A percentile compares a stretch with the other conserved stretches of the same genome.
Evolutionary conservation across 2,329 filamentous ascomycete genomes (phyloP).

Genomic region (Pseudopithomyces chartarum): DNA sequence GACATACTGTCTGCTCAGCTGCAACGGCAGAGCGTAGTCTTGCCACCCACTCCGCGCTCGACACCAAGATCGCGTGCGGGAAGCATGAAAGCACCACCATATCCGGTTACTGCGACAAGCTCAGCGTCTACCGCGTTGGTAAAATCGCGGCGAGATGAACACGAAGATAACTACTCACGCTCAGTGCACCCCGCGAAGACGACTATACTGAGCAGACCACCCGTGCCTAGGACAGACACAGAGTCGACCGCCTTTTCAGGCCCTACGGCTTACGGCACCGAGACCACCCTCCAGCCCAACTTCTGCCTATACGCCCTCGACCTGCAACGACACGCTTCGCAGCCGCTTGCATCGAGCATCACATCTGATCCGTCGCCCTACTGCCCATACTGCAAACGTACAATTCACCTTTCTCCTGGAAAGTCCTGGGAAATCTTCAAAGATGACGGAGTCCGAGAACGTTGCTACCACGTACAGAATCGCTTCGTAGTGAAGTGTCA

Average conservation of each 20-base stretch:
- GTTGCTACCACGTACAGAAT: conserved; percentile 40
- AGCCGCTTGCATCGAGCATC: conserved; percentile 32
- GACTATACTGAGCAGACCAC: conserved; percentile 28
- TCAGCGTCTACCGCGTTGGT: conserved; percentile 32
- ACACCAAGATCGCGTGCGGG: conserved; percentile 13
- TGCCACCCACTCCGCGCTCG: conserved; percentile 21
- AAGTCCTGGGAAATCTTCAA: conserved; percentile 44
- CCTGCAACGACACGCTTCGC: conserved; percentile 34
- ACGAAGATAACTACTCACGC: conserved; percentile 1
- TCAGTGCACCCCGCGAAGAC: conserved; percentile 25
- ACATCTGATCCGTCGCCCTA: conserved; percentile 28
- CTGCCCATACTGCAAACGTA: conserved; percentile 38
- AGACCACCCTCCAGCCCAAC: conserved; percentile 21
- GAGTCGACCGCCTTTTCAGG: conserved; percentile 32
- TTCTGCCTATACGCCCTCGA: conserved; percentile 41
- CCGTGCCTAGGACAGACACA: conserved; percentile 21
- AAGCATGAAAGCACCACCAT: conserved; percentile 14
- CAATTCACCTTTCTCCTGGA: conserved; percentile 37
- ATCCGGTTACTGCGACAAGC: conserved; percentile 18
- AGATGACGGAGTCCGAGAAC: conserved; percentile 33
- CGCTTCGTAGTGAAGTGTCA: conserved; percentile 46
- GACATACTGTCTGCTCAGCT: conserved; percentile 34
- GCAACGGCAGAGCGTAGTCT: conserved; percentile 27
- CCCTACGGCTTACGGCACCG: conserved; percentile 24
- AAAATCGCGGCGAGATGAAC: conserved; percentile 22